Evolutionary conservation across 2,329 filamentous ascomycete species (phyloP).

Genomic region (Trichoderma atrobrunneum): DNA sequence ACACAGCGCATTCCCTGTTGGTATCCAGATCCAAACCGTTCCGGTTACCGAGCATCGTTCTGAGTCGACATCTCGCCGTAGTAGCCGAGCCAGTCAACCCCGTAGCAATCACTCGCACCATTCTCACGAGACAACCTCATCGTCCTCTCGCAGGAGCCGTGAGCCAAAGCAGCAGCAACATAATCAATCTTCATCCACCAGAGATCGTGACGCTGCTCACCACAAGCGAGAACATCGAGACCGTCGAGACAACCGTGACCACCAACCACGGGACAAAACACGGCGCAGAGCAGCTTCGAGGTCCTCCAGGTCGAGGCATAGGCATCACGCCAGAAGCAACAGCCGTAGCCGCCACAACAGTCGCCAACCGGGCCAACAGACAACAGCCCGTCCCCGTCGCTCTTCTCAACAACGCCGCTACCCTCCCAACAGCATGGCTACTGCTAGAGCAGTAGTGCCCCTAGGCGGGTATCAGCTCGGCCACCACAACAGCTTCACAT

Average conservation of each 20-base stretch:
- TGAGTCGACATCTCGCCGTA: slow-evolving; percentile 8
- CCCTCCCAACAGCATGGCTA: slow-evolving; percentile 25
- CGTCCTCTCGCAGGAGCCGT: not conserved
- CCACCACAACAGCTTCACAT: slow-evolving; percentile 51
- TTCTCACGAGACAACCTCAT: slow-evolving; percentile 1
- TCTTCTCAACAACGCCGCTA: slow-evolving; percentile 10
- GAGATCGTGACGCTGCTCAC: not conserved
- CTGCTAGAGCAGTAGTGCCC: slow-evolving; percentile 23
- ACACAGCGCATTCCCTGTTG: slow-evolving; percentile 12
- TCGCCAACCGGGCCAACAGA: not conserved
- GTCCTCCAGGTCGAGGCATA: slow-evolving; percentile 13
- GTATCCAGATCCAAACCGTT: slow-evolving; percentile 14
- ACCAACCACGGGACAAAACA: not conserved
- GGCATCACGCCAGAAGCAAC: not conserved
- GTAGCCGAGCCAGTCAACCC: not conserved
- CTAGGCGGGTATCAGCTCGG: slow-evolving; percentile 28
- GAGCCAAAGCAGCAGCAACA: slow-evolving; percentile 1
- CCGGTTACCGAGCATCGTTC: slow-evolving; percentile 1
- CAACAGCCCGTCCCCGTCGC: not conserved
- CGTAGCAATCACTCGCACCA: not conserved
- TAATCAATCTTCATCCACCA: not conserved
- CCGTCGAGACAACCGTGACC: not conserved
- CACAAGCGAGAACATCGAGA: slow-evolving; percentile 5
- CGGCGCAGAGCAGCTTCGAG: not conserved
- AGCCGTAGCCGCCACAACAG: slow-evolving; percentile 12